Conservation (phyloP, 2,329 filamentous ascomycete genomes). For the Ilyonectria mors-panacis region DNA sequence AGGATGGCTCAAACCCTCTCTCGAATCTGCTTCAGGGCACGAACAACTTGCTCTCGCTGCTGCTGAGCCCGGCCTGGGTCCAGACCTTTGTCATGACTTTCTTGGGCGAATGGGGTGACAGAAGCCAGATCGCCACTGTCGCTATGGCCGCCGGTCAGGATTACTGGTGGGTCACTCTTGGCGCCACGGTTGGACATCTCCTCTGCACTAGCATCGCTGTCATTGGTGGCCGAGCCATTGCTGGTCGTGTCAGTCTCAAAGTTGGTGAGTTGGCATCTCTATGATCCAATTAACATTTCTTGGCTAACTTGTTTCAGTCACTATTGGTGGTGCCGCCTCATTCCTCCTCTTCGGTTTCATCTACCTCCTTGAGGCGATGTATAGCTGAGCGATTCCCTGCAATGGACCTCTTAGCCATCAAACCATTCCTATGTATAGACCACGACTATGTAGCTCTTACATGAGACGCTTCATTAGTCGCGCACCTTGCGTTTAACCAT, state of each 20-base stretch:
- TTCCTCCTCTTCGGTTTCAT: conserved; percentile 94
- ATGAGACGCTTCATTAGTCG: not conserved
- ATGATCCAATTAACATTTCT: not conserved
- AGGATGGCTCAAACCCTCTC: conserved; percentile 58
- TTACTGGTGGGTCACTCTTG: conserved; percentile 98
- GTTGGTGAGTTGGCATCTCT: conserved; percentile 78
- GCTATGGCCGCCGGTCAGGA: conserved; percentile 99
- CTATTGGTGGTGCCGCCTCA: conserved; percentile 89
- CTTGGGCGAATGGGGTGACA: conserved; percentile 96
- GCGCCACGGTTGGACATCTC: conserved; percentile 87
- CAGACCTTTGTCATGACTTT: conserved; percentile 99
- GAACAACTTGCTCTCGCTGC: conserved; percentile 87
- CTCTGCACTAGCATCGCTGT: conserved; percentile 94
- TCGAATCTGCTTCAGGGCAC: conserved; percentile 72
- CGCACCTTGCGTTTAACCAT: not conserved
- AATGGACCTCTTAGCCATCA: conserved; percentile 18
- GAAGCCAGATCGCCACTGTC: conserved; percentile 97
- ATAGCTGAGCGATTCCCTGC: conserved; percentile 55
- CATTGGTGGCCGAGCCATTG: conserved; percentile 91
- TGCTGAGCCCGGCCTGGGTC: conserved; percentile 97
- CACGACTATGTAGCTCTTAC: conserved; percentile 23
- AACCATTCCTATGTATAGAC: conserved; percentile 31
- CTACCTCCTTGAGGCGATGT: conserved; percentile 87
- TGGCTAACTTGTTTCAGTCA: conserved; percentile 72
- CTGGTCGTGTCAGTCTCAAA: conserved; percentile 93